phyloP scores from a whole-genome alignment of 2,329 filamentous ascomycete species.

The Colletotrichum trifolii region DNA sequence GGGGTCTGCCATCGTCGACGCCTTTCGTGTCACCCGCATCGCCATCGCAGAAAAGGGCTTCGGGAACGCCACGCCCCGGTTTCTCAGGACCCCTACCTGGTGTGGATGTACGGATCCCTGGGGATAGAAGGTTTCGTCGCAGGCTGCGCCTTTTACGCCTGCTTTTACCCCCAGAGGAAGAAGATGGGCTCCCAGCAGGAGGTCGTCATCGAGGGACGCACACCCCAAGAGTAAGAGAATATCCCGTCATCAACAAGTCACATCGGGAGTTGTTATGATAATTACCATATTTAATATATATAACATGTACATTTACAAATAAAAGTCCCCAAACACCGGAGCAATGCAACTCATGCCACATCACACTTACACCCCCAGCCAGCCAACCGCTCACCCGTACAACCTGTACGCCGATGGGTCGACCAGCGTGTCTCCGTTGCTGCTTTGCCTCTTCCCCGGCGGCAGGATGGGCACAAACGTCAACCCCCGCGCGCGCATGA shows the following conservation, averaged over 20 bases:
- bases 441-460: conserved; percentile 3
- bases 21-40: conserved; percentile 36
- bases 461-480: conserved; percentile 10
- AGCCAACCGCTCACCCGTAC: too few relatives aligned
- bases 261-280: background rate
- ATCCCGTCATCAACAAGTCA: background rate
- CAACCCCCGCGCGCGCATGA: background rate
- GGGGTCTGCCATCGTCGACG: conserved; percentile 34
- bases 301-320: background rate
- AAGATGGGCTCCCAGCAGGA: background rate
- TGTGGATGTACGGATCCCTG: conserved; percentile 75
- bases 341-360: conserved; percentile 2
- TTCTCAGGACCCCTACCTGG: conserved; percentile 71
- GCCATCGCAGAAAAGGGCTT: conserved; percentile 38
- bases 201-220: conserved; percentile 1
- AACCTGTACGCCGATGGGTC: background rate
- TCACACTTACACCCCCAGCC: background rate
- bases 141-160: conserved; percentile 62
- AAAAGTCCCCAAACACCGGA: background rate
- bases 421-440: background rate
- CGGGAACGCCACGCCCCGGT: conserved; percentile 54
- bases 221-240: background rate
- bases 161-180: background rate
- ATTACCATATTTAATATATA: conserved; percentile 8
- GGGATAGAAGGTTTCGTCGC: conserved; percentile 58